Conservation (phyloP, 345 rosid genomes). For the Brassica rapa region DNA sequence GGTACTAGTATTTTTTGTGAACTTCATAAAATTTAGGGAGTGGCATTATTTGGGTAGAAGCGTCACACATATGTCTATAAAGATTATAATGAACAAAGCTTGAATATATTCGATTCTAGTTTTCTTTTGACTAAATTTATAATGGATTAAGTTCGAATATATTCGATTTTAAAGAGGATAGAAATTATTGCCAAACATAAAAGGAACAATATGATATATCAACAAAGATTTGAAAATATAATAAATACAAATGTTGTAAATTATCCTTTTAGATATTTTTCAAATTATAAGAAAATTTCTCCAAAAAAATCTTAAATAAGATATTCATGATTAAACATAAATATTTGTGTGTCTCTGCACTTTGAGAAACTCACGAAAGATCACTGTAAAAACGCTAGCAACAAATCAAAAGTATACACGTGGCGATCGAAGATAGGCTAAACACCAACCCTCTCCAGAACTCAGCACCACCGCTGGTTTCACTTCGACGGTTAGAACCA, state of each 20-base stretch:
- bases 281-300: not conserved
- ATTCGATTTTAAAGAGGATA: not conserved
- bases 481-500: slow-evolving; percentile 37
- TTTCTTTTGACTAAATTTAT: not conserved
- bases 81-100: not conserved
- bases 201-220: not conserved
- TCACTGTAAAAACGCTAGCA: not conserved
- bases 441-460: slow-evolving; percentile 28
- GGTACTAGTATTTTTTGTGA: not conserved
- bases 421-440: slow-evolving; percentile 11
- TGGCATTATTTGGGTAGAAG: not conserved
- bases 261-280: not conserved
- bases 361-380: no score
- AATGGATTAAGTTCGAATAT: not conserved
- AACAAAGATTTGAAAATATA: not conserved
- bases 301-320: not conserved
- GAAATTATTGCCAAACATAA: not conserved
- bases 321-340: not conserved
- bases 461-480: slow-evolving; percentile 35
- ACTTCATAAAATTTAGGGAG: not conserved
- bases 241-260: not conserved
- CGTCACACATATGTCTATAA: not conserved
- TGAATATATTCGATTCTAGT: not conserved
- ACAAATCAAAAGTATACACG: slow-evolving; percentile 5
- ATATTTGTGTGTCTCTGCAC: not conserved